Base-by-base conservation (phyloP, 192 early-diverging fungal genomes). In the Entomortierella chlamydospora region DNA sequence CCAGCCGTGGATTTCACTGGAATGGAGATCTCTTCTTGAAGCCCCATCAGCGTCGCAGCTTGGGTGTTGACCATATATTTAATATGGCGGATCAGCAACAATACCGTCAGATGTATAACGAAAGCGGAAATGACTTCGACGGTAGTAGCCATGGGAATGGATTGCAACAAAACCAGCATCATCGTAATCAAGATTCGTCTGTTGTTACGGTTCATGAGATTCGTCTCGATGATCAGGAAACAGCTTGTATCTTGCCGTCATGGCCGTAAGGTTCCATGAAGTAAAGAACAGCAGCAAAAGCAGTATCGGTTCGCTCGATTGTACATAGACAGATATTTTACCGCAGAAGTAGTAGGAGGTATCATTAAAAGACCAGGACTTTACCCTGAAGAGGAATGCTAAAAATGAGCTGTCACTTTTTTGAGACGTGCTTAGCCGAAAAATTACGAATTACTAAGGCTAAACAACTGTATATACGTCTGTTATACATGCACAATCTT, bases 1-100 rank as follows among this genome's bases (percentile, higher is more conserved):
- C 76, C 0, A 79, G 76, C 29, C 61, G 76, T 2, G 76, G 67
- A 3, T 79, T 79, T 33, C 68, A 79, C 8, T 79, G 76, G 76
- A 79, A 79, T 26, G 76, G 76, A 30, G 76, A 79, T 41, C 47
- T 79, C 10, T 79, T 79, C 39, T 55, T 79, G 51, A 79, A 79
- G 55, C 76, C 76, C 17, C 57, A 79, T 23, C 76, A 79, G 42
- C 62, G 76, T 37, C 76, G 76, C 4, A 70, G 63, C 37, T 26
- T 79, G 8, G 68, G 76, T 9, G 62, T 70, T 18, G 76, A 79
- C 49, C 68, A 68, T 37, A 47, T 79, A 10, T 70, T 70, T 17
- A 79, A 25, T 39, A 58, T 45, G 30, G 57, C 52, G 0, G 53
- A 22, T 18, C 68, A 53, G 2, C 68, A 68, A 5, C 68, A 68